phyloP scores from a whole-genome alignment of 495 filamentous ascomycete genomes.

The Thermothielavioides terrestris region DNA sequence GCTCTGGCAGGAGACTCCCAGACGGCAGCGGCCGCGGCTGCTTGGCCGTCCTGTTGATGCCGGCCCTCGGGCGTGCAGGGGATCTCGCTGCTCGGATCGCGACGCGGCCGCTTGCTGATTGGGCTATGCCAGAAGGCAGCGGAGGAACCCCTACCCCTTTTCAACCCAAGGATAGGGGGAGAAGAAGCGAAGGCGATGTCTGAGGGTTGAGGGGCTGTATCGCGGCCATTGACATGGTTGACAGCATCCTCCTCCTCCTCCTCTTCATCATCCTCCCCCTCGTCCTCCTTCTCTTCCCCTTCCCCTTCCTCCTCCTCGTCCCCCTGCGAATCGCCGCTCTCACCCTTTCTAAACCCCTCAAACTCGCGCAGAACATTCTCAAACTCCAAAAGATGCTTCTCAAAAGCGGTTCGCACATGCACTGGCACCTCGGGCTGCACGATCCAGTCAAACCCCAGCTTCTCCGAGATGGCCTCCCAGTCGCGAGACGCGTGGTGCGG shows the following conservation, averaged over 20 bases:
- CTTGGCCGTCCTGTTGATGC: not conserved
- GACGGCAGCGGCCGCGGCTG: not conserved
- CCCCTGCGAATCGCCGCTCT: not conserved
- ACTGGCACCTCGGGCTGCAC: conserved; percentile 21
- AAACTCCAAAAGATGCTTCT: conserved; percentile 24
- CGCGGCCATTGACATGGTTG: too few species aligned
- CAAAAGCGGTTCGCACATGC: conserved; percentile 30
- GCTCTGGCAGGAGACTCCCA: not conserved
- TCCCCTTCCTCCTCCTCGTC: not conserved
- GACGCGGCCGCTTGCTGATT: conserved; percentile 10
- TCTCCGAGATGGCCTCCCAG: conserved; percentile 32
- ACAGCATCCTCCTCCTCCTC: not conserved
- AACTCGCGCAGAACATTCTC: conserved; percentile 22
- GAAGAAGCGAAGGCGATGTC: conserved; percentile 13
- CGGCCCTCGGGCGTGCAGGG: not conserved
- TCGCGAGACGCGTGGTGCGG: conserved; percentile 21
- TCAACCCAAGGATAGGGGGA: conserved; percentile 15
- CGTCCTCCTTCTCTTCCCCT: conserved; percentile 9
- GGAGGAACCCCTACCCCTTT: conserved; percentile 1
- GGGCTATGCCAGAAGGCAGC: not conserved
- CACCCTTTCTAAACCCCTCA: not conserved
- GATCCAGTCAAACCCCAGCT: conserved; percentile 33
- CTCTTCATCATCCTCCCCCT: not conserved
- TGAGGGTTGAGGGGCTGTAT: not conserved
- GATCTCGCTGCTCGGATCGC: conserved; percentile 5